These are phyloP conservation scores for Hypoxylon crocopeplum DNA, from an alignment of 495 filamentous ascomycete species.

Conservation along the genomic window DNA sequence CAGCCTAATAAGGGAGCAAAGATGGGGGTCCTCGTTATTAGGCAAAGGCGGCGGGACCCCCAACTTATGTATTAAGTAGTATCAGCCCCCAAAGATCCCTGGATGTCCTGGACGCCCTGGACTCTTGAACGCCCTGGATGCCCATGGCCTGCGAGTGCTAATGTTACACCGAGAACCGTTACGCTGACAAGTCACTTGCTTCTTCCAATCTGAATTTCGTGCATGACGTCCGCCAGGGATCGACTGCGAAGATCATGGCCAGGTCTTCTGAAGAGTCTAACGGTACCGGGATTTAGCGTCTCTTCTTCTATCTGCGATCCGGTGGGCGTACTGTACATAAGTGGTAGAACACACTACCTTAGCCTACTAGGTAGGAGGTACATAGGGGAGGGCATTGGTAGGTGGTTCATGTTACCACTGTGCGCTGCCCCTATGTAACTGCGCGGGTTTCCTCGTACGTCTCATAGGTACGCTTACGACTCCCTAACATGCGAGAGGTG, in stretches of 20 bases:
- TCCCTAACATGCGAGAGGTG: background rate
- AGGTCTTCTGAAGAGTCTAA: constrained; percentile 2
- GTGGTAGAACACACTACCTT: constrained; percentile 15
- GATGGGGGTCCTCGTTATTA: constrained; percentile 26
- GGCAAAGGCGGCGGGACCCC: constrained; percentile 30
- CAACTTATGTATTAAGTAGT: constrained; percentile 28
- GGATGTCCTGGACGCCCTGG: background rate
- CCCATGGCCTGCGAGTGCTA: background rate
- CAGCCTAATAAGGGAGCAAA: constrained; percentile 17
- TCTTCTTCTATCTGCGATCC: constrained; percentile 1
- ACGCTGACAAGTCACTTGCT: constrained; percentile 6
- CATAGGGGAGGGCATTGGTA: constrained; percentile 1
- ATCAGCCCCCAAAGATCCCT: constrained; percentile 13
- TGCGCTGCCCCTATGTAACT: background rate
- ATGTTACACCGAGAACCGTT: constrained; percentile 28
- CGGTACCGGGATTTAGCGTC: constrained; percentile 15
- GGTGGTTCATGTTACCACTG: background rate
- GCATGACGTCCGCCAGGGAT: constrained; percentile 29
- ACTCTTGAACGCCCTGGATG: too few relatives aligned
- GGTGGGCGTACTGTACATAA: background rate
- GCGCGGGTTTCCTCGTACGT: background rate
- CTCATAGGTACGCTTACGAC: background rate
- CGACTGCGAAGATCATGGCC: constrained; percentile 19
- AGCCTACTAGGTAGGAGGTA: background rate
- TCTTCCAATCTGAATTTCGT: constrained; percentile 34